Evolutionary conservation across 768 basidiomycete species (phyloP).

Genomic region (Terana coerulea): DNA sequence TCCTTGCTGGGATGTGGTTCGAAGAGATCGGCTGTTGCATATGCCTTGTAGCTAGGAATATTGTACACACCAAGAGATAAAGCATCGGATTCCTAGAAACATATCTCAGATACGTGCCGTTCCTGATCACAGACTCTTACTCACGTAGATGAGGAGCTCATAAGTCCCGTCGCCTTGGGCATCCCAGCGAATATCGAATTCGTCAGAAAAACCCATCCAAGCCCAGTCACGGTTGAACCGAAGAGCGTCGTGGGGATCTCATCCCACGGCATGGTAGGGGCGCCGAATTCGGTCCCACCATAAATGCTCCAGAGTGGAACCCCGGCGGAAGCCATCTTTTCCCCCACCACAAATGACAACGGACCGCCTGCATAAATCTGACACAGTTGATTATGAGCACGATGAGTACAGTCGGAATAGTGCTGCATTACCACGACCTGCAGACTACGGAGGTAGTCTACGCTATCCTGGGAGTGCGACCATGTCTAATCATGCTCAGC

Average conservation of each 20-base stretch:
- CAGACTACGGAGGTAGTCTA: constrained; percentile 15
- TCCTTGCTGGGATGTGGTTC: constrained; percentile 17
- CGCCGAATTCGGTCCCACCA: constrained; percentile 15
- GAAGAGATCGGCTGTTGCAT: constrained; percentile 18
- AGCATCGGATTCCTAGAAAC: constrained; percentile 6
- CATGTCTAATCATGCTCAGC: constrained; percentile 11
- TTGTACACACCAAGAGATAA: constrained; percentile 1
- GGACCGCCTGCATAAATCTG: constrained; percentile 16
- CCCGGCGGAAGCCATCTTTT: constrained; percentile 10
- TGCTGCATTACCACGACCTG: constrained; percentile 8
- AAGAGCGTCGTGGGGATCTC: neutral
- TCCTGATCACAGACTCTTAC: neutral
- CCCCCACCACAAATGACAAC: constrained; percentile 10
- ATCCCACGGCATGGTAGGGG: neutral
- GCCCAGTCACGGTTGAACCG: constrained; percentile 10
- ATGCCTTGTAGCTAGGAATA: constrained; percentile 17
- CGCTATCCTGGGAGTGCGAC: constrained; percentile 11
- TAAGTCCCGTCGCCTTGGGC: constrained; percentile 13
- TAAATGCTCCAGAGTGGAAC: constrained; percentile 11
- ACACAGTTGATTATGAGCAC: neutral
- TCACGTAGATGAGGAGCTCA: constrained; percentile 13
- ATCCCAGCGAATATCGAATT: constrained; percentile 2
- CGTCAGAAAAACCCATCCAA: constrained; percentile 1
- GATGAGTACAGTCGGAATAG: no score
- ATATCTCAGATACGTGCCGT: neutral